Conservation (phyloP, 2,329 filamentous ascomycete species). For the Stylonectria norvegica region DNA sequence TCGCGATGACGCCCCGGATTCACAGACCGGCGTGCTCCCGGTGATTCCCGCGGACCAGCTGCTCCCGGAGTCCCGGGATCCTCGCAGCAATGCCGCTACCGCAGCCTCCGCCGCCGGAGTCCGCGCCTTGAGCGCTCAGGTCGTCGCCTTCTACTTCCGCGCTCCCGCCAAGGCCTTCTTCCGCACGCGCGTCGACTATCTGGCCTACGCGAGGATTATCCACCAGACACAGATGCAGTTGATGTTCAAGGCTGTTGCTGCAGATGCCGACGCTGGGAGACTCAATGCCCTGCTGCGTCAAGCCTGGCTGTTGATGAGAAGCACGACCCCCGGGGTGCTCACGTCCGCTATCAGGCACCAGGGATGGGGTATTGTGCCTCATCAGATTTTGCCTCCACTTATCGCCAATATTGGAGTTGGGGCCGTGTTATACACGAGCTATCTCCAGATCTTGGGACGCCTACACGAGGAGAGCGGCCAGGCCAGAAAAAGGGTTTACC, state of each 20-base stretch:
- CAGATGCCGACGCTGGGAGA: slow-evolving; percentile 33
- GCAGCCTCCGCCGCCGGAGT: slow-evolving; percentile 84
- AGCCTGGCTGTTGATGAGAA: slow-evolving; percentile 51
- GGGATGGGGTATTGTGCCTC: slow-evolving; percentile 70
- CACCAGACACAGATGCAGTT: slow-evolving; percentile 45
- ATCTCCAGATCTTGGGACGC: slow-evolving; percentile 64
- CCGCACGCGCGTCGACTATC: slow-evolving; percentile 81
- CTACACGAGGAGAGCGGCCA: slow-evolving; percentile 62
- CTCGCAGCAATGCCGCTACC: slow-evolving; percentile 54
- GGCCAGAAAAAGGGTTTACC: slow-evolving; percentile 61
- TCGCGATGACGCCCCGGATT: slow-evolving; percentile 31
- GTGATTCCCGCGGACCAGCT: slow-evolving; percentile 39
- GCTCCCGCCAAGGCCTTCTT: slow-evolving; percentile 93
- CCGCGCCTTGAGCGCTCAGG: slow-evolving; percentile 76
- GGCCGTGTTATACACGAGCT: slow-evolving; percentile 71
- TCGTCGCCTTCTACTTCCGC: slow-evolving; percentile 87
- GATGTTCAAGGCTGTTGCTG: slow-evolving; percentile 35
- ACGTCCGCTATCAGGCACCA: slow-evolving; percentile 64
- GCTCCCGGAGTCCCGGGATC: slow-evolving; percentile 43
- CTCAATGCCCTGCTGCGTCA: slow-evolving; percentile 35
- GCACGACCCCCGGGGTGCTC: slow-evolving; percentile 67
- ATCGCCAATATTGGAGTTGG: slow-evolving; percentile 72
- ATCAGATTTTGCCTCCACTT: slow-evolving; percentile 73
- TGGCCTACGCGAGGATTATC: slow-evolving; percentile 54
- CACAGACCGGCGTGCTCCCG: slow-evolving; percentile 39